Percentiles rank a stretch among this genome's conserved stretches.
Conservation (phyloP, 371 early-diverging fungal genomes). For the Lichtheimia hyalospora region DNA sequence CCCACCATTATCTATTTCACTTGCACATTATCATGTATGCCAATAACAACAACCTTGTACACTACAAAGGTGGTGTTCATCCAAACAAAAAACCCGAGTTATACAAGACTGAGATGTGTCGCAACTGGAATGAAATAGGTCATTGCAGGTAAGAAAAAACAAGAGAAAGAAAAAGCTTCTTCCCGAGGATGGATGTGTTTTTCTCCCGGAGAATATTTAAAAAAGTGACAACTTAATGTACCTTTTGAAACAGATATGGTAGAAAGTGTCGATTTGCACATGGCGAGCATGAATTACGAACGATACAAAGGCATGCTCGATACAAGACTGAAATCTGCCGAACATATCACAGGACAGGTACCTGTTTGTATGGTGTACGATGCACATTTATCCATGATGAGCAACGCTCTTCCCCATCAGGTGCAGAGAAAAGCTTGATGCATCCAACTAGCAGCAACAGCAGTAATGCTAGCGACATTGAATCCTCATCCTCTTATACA, state of each 20-base stretch:
- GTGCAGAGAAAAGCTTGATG: background rate
- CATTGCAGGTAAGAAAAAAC: slow-evolving; percentile 68
- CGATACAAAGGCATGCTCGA: slow-evolving; percentile 85
- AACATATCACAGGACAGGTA: slow-evolving; percentile 86
- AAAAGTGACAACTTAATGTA: too few species aligned
- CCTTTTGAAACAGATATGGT: slow-evolving; percentile 64
- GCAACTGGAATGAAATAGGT: slow-evolving; percentile 85
- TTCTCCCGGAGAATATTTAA: background rate
- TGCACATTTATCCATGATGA: slow-evolving; percentile 95
- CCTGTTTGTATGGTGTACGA: slow-evolving; percentile 91
- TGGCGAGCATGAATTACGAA: slow-evolving; percentile 74
- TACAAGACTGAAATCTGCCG: slow-evolving; percentile 94
- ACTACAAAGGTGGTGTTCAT: slow-evolving; percentile 5
- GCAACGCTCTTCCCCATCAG: background rate
- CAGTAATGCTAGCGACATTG: slow-evolving; percentile 3
- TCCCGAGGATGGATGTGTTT: background rate
- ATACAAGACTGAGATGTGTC: slow-evolving; percentile 97
- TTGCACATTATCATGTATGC: slow-evolving; percentile 6
- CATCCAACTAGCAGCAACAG: slow-evolving; percentile 3
- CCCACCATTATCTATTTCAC: background rate
- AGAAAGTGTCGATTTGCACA: slow-evolving; percentile 98
- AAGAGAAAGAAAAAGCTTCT: background rate
- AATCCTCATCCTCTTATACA: background rate
- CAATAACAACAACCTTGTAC: background rate
- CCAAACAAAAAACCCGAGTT: slow-evolving; percentile 50